Evolutionary conservation across 768 basidiomycete species (phyloP), one percentile per base, ranked within the genome.

Genomic region (Boletus fagicola): DNA sequence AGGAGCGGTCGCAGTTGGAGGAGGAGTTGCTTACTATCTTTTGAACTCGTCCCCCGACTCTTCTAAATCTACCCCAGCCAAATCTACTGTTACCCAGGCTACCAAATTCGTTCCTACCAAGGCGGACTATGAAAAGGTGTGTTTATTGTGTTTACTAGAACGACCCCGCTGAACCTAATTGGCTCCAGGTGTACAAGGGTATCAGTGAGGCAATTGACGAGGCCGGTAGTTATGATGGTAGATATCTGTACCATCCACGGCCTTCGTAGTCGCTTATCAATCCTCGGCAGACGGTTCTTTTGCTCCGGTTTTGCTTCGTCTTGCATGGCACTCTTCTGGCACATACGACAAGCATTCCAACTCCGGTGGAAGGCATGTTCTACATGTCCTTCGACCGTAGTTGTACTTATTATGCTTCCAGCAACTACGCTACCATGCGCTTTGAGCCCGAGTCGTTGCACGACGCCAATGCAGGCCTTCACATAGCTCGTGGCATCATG

Each of bases 381-480:
- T 11, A 0, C 43, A 33, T 28, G 9, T 45, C 40, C 42, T 39
- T 35, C 16, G 13, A 46, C 22, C 24, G 30, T 30, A 11, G 55
- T 60, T 5, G 16, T 28, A 15, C 58, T 51, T 46, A 47, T 49
- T 39, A 58, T 51, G 58, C 24, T 20, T 26, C n/a, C 30, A 89
- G 92, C 80, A 98, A 99, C 82, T 94, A 92, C 63, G 96, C 97
- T 3, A 98, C 96, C 24, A 99, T 99, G 96, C 90, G 96, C 54
- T 99, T 98, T 75, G 83, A 85, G 53, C 91, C 96, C 40, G 96
- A 98, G 71, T 69, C 94, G 12, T 69, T 80, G 30, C 94, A 98
- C 68, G 83, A 78, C 36, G 94, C 92, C 49, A 96, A 96, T 74
- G 83, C 83, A 28, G 94, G 94, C 28, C 79, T 96, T 53, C 74